Evolutionary conservation across 305 asterid genomes (phyloP).

Genomic region (Caryopteris hybrid): DNA sequence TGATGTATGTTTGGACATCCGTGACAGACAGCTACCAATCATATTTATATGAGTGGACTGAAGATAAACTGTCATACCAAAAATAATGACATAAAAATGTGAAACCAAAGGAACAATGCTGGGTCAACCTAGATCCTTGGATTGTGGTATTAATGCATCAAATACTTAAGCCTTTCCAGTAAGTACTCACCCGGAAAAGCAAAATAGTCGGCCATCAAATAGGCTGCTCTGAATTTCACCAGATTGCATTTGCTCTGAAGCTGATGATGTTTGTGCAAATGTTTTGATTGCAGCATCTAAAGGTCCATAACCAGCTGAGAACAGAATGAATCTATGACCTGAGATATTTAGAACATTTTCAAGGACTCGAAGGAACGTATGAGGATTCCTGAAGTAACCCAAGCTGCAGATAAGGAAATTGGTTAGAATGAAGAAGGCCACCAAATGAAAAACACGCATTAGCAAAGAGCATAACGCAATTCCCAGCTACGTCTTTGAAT

Average conservation of each 20-base stretch:
- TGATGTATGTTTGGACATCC: background rate
- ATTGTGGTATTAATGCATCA: background rate
- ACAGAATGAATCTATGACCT: conserved; percentile 58
- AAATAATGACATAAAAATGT: background rate
- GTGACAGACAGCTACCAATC: background rate
- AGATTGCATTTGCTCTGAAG: conserved; percentile 34
- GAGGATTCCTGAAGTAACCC: conserved; percentile 76
- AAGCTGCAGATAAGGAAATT: conserved; percentile 54
- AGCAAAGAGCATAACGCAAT: background rate
- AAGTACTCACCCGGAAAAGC: conserved; percentile 75
- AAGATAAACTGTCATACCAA: background rate
- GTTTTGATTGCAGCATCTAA: conserved; percentile 56
- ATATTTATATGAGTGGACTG: background rate
- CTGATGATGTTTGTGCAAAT: conserved; percentile 37
- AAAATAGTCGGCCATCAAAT: conserved; percentile 60
- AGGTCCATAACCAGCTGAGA: conserved; percentile 83
- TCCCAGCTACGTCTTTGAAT: too few relatives aligned
- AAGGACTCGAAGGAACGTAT: conserved; percentile 62
- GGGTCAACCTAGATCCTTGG: background rate
- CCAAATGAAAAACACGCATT: background rate
- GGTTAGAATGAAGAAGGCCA: conserved; percentile 5
- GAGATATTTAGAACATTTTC: conserved; percentile 45
- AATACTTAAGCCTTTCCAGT: conserved; percentile 4
- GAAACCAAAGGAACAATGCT: background rate
- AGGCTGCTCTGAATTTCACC: conserved; percentile 52